phyloP scores from a whole-genome alignment of 495 filamentous ascomycete genomes.

The Entonaema liquescens region DNA sequence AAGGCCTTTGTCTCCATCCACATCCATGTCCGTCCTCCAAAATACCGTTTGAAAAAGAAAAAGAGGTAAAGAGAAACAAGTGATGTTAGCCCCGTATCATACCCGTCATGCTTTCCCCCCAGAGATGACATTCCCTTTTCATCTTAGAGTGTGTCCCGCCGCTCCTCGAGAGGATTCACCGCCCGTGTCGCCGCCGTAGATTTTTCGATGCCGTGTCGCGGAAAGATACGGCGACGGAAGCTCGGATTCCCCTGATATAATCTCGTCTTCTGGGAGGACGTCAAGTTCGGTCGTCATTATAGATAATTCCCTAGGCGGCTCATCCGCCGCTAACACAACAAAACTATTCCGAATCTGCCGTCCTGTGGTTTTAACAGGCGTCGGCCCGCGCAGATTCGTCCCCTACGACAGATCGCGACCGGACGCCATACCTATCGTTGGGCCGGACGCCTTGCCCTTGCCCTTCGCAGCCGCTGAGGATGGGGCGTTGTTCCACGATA shows the following conservation, averaged over 20 bases:
- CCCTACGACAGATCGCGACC: conserved; percentile 43
- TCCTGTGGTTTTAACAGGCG: background rate
- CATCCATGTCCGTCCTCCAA: background rate
- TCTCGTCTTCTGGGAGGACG: background rate
- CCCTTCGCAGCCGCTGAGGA: conserved; percentile 60
- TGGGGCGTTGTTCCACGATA: conserved; percentile 95
- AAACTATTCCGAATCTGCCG: background rate
- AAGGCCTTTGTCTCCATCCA: background rate
- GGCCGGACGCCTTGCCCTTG: conserved; percentile 48
- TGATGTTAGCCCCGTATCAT: conserved; percentile 9
- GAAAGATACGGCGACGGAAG: conserved; percentile 1
- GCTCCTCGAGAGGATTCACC: conserved; percentile 19
- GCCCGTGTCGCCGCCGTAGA: conserved; percentile 2
- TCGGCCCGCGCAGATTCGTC: conserved; percentile 14
- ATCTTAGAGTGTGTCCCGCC: background rate
- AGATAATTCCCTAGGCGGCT: background rate
- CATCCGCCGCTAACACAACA: background rate
- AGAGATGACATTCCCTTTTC: background rate
- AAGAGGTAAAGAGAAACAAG: background rate
- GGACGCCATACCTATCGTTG: conserved; percentile 43
- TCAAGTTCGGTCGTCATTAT: background rate
- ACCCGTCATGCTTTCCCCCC: conserved; percentile 1
- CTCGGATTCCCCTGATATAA: background rate
- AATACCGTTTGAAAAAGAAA: background rate
- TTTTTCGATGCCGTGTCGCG: conserved; percentile 1